Evolutionary conservation across 371 early-diverging fungal genomes (phyloP).

Genomic region (Mortierella sp.): DNA sequence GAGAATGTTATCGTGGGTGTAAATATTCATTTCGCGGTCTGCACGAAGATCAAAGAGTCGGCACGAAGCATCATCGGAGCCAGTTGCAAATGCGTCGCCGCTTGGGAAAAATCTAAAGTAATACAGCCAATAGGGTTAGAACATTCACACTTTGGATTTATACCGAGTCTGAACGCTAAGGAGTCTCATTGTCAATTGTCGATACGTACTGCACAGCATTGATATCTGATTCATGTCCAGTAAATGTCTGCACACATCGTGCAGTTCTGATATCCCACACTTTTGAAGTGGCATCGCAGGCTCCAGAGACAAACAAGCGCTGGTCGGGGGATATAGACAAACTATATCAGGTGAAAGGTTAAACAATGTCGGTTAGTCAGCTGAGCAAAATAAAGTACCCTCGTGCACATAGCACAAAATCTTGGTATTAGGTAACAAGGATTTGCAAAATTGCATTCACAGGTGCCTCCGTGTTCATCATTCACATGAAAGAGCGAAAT

Average conservation of each 20-base stretch:
- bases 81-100: conserved; percentile 96
- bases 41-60: conserved; percentile 96
- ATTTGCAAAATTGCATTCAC: too few species aligned
- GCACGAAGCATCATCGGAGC: conserved; percentile 98
- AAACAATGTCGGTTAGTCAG: not conserved
- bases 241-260: conserved; percentile 96
- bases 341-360: conserved; percentile 30
- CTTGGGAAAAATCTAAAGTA: conserved; percentile 92
- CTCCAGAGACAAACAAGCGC: conserved; percentile 96
- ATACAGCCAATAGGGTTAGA: not conserved
- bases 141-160: not conserved
- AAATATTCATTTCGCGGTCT: conserved; percentile 95
- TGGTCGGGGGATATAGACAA: conserved; percentile 90
- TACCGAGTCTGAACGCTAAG: not conserved
- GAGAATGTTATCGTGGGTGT: conserved; percentile 94
- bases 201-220: conserved; percentile 92
- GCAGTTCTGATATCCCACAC: conserved; percentile 97
- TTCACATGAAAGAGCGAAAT: conserved; percentile 1
- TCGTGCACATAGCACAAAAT: not conserved
- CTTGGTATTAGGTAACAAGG: not conserved
- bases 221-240: conserved; percentile 97
- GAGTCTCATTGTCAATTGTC: not conserved
- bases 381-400: not conserved
- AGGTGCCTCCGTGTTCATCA: too few species aligned
- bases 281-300: conserved; percentile 98